phyloP scores from a whole-genome alignment of 2,329 filamentous ascomycete genomes.

The Aspergillus persii region DNA sequence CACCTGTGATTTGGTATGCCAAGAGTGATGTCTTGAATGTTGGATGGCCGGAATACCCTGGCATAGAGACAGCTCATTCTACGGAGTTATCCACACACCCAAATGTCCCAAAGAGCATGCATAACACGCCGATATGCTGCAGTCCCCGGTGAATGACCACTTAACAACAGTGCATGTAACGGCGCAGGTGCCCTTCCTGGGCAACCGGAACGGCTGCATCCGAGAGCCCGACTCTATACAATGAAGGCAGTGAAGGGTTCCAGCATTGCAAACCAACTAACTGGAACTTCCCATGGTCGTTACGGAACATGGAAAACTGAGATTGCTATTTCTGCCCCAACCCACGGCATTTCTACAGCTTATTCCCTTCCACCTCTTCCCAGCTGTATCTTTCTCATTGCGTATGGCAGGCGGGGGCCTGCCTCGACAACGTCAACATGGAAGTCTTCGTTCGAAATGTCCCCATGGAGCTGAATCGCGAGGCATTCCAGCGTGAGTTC shows the following conservation, averaged over 20 bases:
- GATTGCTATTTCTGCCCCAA: background rate
- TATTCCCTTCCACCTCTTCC: background rate
- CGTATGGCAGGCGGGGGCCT: too few relatives aligned
- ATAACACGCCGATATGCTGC: too few relatives aligned
- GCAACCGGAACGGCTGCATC: background rate
- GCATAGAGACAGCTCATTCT: too few relatives aligned
- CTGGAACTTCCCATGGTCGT: background rate
- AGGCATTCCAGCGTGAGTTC: slow-evolving; percentile 43
- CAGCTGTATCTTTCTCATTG: too few relatives aligned
- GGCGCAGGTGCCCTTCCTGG: too few relatives aligned
- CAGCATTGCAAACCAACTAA: background rate
- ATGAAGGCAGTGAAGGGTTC: background rate
- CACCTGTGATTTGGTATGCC: too few relatives aligned
- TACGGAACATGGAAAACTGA: background rate
- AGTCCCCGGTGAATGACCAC: too few relatives aligned
- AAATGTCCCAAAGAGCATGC: too few relatives aligned
- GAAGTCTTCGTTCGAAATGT: slow-evolving; percentile 49
- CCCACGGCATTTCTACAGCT: background rate
- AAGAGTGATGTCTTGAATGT: too few relatives aligned
- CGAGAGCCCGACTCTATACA: background rate
- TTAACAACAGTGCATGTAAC: too few relatives aligned
- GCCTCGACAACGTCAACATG: slow-evolving; percentile 26
- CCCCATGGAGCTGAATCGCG: slow-evolving; percentile 41
- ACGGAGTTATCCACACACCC: too few relatives aligned
- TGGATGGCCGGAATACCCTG: too few relatives aligned